These are phyloP conservation scores for Ophiostoma ulmi DNA, from an alignment of 2,329 filamentous ascomycete species.

Conservation along the genomic window DNA sequence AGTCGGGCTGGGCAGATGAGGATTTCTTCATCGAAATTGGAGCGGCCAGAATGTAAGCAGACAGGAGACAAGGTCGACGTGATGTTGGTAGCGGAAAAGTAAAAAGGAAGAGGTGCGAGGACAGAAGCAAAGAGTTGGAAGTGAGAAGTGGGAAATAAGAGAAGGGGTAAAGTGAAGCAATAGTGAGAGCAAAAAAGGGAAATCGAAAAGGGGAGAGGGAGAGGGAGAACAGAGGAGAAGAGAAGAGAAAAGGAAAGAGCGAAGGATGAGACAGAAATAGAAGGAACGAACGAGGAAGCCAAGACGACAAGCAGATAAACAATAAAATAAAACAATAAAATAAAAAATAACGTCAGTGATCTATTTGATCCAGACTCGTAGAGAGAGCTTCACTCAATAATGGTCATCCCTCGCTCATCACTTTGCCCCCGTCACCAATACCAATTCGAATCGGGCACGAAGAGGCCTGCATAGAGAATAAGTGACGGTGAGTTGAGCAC, in stretches of 20 bases:
- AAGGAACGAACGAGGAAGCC: neutral
- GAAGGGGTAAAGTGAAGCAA: neutral
- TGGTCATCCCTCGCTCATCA: neutral
- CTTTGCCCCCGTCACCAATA: neutral
- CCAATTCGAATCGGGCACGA: neutral
- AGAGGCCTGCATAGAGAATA: neutral
- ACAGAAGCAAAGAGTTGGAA: neutral
- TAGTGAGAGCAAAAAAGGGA: neutral
- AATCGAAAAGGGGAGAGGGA: neutral
- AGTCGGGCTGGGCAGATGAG: conserved; percentile 49
- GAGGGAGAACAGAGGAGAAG: neutral
- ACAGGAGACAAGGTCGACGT: neutral
- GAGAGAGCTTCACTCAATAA: neutral
- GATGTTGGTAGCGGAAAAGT: neutral
- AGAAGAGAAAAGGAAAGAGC: neutral
- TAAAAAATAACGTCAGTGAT: neutral
- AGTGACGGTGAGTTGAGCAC: conserved; percentile 13
- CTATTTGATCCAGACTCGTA: neutral
- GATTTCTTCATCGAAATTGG: conserved; percentile 57
- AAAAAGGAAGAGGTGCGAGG: neutral
- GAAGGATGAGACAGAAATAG: neutral
- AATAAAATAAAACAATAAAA: conserved; percentile 11
- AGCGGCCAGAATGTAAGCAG: conserved; percentile 9
- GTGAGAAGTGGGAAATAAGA: too few species aligned
- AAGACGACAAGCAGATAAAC: neutral